Conservation (phyloP, 2,329 filamentous ascomycete species). For the Fusarium luffae region DNA sequence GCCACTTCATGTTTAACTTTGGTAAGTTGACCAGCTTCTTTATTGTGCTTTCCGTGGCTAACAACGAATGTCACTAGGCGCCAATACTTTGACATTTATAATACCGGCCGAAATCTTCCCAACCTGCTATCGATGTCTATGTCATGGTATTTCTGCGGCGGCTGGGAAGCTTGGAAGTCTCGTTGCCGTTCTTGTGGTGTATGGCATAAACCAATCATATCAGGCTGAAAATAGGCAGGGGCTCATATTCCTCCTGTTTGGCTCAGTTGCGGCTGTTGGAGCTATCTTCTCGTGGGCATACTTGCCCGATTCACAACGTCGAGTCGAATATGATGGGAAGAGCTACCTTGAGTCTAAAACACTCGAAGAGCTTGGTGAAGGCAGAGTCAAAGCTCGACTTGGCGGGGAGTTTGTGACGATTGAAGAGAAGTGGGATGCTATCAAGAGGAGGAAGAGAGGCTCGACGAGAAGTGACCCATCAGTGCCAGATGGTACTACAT, state of each 20-base stretch:
- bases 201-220: constrained; percentile 61
- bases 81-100: constrained; percentile 72
- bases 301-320: constrained; percentile 60
- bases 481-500: constrained; percentile 38
- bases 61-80: constrained; percentile 51
- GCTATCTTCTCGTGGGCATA: constrained; percentile 65
- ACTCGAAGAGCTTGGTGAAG: constrained; percentile 63
- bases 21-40: constrained; percentile 50
- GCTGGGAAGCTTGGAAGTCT: constrained; percentile 69
- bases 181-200: constrained; percentile 61
- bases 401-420: constrained; percentile 59
- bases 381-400: constrained; percentile 56
- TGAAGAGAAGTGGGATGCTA: constrained; percentile 55
- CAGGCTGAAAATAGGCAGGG: constrained; percentile 56
- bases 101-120: constrained; percentile 74
- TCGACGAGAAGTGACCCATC: constrained; percentile 41
- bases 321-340: constrained; percentile 51
- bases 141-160: constrained; percentile 70
- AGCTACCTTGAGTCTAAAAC: constrained; percentile 57
- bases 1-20: constrained; percentile 67
- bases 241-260: constrained; percentile 63
- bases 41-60: neutral
- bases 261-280: constrained; percentile 60
- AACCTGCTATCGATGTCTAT: constrained; percentile 70
- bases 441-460: constrained; percentile 50